These are phyloP conservation scores for Sonneratia alba DNA, from an alignment of 345 rosid species.

Conservation along the genomic window DNA sequence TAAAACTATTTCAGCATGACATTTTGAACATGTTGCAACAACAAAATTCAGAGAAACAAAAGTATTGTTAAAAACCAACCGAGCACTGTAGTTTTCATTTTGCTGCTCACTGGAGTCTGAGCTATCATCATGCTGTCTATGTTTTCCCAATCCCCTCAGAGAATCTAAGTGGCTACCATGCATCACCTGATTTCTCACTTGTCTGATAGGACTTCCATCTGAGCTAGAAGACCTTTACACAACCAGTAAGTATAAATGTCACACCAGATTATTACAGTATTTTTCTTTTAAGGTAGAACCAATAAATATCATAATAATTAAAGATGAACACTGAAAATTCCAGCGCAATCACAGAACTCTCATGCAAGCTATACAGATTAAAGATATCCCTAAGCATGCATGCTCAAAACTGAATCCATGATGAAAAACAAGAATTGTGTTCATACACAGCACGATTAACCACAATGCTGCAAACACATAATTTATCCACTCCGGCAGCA, in stretches of 20 bases:
- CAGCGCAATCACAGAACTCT: constrained; percentile 5
- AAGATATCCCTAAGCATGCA: not conserved
- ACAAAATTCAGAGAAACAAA: not conserved
- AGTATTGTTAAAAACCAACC: constrained; percentile 18
- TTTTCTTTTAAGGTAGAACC: not conserved
- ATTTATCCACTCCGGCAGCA: not conserved
- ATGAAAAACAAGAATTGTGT: no score
- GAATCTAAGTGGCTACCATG: constrained; percentile 21
- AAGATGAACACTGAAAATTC: not conserved
- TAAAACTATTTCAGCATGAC: not conserved
- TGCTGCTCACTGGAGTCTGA: constrained; percentile 23
- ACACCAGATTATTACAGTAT: not conserved
- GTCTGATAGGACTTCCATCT: constrained; percentile 9
- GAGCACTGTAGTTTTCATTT: constrained; percentile 17
- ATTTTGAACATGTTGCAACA: not conserved
- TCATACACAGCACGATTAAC: not conserved
- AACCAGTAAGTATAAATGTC: not conserved
- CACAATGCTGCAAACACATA: not conserved
- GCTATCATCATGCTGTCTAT: constrained; percentile 19
- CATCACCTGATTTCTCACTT: constrained; percentile 8
- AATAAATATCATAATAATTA: not conserved
- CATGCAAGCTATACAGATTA: not conserved
- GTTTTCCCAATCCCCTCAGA: constrained; percentile 21
- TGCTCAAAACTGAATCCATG: not conserved
- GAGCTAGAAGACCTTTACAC: constrained; percentile 10